phyloP scores from a whole-genome alignment of 495 filamentous ascomycete species.

The Hypomontagnella submonticulosa region DNA sequence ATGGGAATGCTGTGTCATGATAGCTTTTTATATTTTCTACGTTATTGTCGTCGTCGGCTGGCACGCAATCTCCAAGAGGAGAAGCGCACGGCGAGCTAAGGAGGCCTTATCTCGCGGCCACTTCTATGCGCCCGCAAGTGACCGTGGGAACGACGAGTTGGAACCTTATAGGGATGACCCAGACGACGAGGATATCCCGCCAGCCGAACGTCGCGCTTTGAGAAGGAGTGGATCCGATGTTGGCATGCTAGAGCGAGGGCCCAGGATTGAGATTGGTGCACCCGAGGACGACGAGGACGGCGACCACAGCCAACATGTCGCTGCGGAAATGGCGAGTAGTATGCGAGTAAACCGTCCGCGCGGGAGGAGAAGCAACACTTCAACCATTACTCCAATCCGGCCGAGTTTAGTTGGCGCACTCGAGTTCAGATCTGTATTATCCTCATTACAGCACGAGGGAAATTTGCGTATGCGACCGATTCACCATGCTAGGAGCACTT shows the following conservation, averaged over 20 bases:
- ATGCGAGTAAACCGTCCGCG: conserved; percentile 87
- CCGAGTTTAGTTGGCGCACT: conserved; percentile 93
- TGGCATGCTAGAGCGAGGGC: conserved; percentile 72
- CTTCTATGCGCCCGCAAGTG: conserved; percentile 67
- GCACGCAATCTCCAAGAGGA: conserved; percentile 83
- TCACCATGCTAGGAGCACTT: conserved; percentile 72
- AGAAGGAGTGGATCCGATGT: conserved; percentile 67
- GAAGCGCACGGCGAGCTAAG: conserved; percentile 67
- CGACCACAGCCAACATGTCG: conserved; percentile 76
- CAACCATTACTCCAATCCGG: conserved; percentile 82
- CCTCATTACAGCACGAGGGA: conserved; percentile 79
- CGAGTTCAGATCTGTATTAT: conserved; percentile 91
- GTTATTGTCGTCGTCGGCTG: conserved; percentile 87
- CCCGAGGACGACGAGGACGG: conserved; percentile 74
- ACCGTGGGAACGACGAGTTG: conserved; percentile 63
- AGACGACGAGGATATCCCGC: conserved; percentile 76
- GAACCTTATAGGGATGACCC: conserved; percentile 72
- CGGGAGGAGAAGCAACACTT: conserved; percentile 72
- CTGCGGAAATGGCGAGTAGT: conserved; percentile 85
- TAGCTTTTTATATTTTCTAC: conserved; percentile 91
- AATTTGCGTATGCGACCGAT: conserved; percentile 76
- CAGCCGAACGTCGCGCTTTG: conserved; percentile 56
- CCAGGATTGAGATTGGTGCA: conserved; percentile 60
- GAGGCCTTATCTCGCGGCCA: conserved; percentile 78
- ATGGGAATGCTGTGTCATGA: conserved; percentile 93